Evolutionary conservation across 1,139 yeast species (phyloP), one percentile per base, ranked within the genome.

Genomic region (Yamadazyma triangularis): DNA sequence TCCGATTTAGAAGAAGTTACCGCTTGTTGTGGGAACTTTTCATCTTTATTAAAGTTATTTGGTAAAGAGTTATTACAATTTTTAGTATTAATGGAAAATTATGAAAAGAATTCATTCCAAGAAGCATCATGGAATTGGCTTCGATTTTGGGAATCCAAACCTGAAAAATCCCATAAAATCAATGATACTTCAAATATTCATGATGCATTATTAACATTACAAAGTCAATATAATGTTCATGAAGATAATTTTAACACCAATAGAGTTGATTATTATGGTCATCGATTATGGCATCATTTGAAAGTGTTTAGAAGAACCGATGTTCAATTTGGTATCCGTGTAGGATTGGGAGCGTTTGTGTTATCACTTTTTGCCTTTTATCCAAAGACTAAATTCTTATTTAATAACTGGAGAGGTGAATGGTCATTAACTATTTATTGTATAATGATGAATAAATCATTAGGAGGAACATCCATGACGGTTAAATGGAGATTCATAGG

Each of bases 401-500:
- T 84, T 45, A 69, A 62, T 29, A 67, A 63, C 30, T 84, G 89
- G 88, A 60, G 91, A 42, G 80, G 84, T 11, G 95, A 86, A 52
- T 86, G 95, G 95, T 81, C 88, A 0, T 58, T 86, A 24, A 82
- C 84, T 10, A 79, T 89, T 0, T 86, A 78, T 47, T 78, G 86
- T 44, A 81, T 86, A 34, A 83, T 86, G 65, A 84, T 85, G 91
- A 83, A 80, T 48, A 84, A 84, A 48, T 80, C 89, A 0, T 63
- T 84, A n/a, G 95, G 95, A 10, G 94, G 94, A 0, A 86, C 95
- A 0, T 72, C 85, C 11, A 77, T 79, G 76, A 81, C 93, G 0
- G 78, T 82, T 2, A 79, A 81, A 41, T 79, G 84, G 76, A 65
- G 95, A 40, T 67, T 85, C 33, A 44, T 79, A 12, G 95, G 95